Conservation (phyloP, 2,329 filamentous ascomycete genomes). For the Coniochaeta sp. region DNA sequence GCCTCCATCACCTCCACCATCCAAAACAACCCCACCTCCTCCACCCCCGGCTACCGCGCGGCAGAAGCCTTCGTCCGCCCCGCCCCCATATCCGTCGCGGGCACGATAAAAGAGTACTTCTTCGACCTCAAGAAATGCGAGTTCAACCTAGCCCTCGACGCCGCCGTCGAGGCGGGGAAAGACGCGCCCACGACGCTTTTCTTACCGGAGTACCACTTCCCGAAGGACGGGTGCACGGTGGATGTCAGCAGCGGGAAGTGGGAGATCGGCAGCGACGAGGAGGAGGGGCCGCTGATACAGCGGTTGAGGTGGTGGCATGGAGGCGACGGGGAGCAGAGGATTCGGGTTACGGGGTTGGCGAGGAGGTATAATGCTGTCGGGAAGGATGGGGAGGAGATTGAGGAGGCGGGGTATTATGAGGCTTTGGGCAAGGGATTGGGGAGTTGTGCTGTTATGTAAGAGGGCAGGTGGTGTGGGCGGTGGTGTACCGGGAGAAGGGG, state of each 20-base stretch:
- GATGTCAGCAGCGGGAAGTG: constrained; percentile 82
- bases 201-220: constrained; percentile 89
- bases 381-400: no score
- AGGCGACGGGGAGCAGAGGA: constrained; percentile 71
- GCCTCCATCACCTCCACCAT: constrained; percentile 58
- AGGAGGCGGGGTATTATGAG: constrained; percentile 68
- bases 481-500: no score
- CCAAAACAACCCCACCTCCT: constrained; percentile 17
- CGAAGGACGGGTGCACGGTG: constrained; percentile 63
- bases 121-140: constrained; percentile 78
- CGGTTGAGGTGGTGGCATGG: constrained; percentile 87
- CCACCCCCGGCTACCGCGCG: constrained; percentile 70
- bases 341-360: constrained; percentile 69
- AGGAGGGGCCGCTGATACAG: constrained; percentile 64
- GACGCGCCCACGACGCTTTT: constrained; percentile 74
- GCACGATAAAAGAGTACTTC: constrained; percentile 61
- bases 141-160: constrained; percentile 66
- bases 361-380: constrained; percentile 51
- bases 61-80: constrained; percentile 91
- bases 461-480: no score
- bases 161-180: constrained; percentile 41
- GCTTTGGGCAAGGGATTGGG: constrained; percentile 48
- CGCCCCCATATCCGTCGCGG: constrained; percentile 68
- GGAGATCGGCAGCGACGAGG: constrained; percentile 71
- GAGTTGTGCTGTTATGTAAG: constrained; percentile 50